These are phyloP conservation scores for Pisolithus microcarpus DNA, from an alignment of 768 basidiomycete genomes.

Conservation along the genomic window DNA sequence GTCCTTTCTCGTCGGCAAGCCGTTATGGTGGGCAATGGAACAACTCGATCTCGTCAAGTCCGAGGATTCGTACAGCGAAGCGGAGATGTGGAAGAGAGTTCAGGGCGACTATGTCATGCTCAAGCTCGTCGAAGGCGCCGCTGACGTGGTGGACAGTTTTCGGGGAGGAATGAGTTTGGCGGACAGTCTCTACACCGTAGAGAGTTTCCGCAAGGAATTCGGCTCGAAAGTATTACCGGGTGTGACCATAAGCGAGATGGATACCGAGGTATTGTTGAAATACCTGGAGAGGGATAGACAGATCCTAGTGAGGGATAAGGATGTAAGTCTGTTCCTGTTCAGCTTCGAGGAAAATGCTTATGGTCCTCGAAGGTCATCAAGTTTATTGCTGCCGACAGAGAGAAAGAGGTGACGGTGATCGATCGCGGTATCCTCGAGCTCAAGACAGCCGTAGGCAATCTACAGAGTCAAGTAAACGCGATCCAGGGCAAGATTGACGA, in stretches of 20 bases:
- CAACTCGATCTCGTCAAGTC: slow-evolving; percentile 63
- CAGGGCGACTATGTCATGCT: slow-evolving; percentile 72
- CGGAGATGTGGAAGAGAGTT: slow-evolving; percentile 45
- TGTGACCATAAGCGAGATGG: slow-evolving; percentile 48
- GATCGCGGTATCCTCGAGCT: slow-evolving; percentile 81
- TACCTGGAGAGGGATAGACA: slow-evolving; percentile 73
- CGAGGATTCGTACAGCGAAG: slow-evolving; percentile 46
- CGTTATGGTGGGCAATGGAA: slow-evolving; percentile 82
- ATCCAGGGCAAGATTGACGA: slow-evolving; percentile 67
- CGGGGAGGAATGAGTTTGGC: slow-evolving; percentile 40
- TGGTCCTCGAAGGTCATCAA: slow-evolving; percentile 61
- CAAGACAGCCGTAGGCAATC: slow-evolving; percentile 56
- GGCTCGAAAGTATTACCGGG: slow-evolving; percentile 34
- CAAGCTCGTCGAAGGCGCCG: slow-evolving; percentile 57
- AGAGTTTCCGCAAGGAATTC: slow-evolving; percentile 58
- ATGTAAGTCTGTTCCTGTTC: slow-evolving; percentile 39
- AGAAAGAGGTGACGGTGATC: slow-evolving; percentile 56
- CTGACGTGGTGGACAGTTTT: slow-evolving; percentile 44
- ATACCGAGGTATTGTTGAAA: slow-evolving; percentile 64
- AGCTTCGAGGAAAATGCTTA: background rate
- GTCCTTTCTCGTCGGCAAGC: slow-evolving; percentile 65
- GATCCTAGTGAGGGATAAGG: slow-evolving; percentile 55
- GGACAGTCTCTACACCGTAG: slow-evolving; percentile 54
- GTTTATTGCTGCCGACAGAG: slow-evolving; percentile 42
- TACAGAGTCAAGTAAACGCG: slow-evolving; percentile 62